Evolutionary conservation across 257 asterid genomes (phyloP).

Genomic region (Ocimum tenuiflorum): DNA sequence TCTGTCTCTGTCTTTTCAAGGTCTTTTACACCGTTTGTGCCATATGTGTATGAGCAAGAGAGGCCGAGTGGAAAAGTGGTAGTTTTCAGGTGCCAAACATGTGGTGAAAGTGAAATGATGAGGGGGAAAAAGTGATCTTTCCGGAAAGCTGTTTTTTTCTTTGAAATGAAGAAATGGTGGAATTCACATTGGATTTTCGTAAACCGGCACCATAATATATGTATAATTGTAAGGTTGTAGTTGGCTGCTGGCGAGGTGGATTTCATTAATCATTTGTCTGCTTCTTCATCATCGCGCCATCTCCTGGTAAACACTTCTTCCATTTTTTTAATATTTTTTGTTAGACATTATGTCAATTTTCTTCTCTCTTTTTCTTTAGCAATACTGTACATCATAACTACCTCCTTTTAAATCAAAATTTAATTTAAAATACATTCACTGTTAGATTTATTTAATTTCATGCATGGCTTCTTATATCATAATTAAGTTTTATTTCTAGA

Average conservation of each 20-base stretch:
- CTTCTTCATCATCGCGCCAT: background rate
- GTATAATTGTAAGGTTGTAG: too few relatives aligned
- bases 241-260: conserved; percentile 3
- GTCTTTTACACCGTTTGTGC: background rate
- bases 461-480: too few relatives aligned
- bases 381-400: too few relatives aligned
- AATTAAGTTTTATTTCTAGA: too few relatives aligned
- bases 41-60: conserved; percentile 9
- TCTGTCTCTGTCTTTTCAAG: background rate
- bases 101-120: conserved; percentile 26
- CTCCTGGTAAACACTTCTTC: too few relatives aligned
- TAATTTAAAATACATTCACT: too few relatives aligned
- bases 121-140: background rate
- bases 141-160: background rate
- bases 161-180: background rate
- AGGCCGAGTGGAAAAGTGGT: conserved; percentile 13
- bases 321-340: too few relatives aligned
- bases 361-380: background rate
- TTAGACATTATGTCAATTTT: background rate
- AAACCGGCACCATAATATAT: background rate
- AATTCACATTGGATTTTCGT: too few relatives aligned
- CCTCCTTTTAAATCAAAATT: too few relatives aligned
- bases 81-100: conserved; percentile 37
- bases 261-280: background rate
- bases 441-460: too few relatives aligned